Conservation (phyloP, 169 alveolate genomes). For the Plasmodium vivax region DNA sequence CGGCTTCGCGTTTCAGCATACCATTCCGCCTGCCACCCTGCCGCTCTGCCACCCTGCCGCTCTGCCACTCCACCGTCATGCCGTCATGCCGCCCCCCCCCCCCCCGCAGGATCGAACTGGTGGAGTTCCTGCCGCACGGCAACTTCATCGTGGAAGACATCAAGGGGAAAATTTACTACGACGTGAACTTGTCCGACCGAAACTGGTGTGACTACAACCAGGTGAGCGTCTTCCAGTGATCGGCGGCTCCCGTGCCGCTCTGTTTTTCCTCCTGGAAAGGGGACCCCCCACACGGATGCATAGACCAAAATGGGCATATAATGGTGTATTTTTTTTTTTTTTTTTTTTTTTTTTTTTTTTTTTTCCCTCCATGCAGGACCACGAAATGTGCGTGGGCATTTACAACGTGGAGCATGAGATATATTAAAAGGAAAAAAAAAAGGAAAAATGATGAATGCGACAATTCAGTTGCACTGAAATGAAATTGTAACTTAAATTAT, state of each 20-base stretch:
- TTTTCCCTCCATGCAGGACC: constrained; percentile 7
- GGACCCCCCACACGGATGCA: background rate
- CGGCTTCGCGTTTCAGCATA: background rate
- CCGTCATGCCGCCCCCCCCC: no score
- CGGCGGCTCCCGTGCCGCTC: background rate
- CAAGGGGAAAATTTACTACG: constrained; percentile 55
- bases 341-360: background rate
- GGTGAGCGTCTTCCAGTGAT: background rate
- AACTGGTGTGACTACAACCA: constrained; percentile 73
- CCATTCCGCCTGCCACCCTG: no score
- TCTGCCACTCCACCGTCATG: background rate
- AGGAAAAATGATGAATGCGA: background rate
- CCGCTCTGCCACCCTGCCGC: background rate
- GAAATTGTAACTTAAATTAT: background rate
- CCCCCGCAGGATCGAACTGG: constrained; percentile 30
- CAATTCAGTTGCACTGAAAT: background rate
- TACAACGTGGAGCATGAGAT: constrained; percentile 50
- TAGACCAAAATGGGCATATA: background rate
- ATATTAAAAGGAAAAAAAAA: background rate
- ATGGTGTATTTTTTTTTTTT: background rate
- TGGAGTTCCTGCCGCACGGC: constrained; percentile 20
- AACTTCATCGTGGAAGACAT: constrained; percentile 59
- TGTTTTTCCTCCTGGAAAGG: background rate
- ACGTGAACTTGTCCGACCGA: constrained; percentile 40
- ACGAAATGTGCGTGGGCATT: constrained; percentile 67